A percentile compares a stretch with the other conserved stretches of the same genome.
phyloP scores from a whole-genome alignment of 2,329 filamentous ascomycete species.

The Fusarium stilboides region DNA sequence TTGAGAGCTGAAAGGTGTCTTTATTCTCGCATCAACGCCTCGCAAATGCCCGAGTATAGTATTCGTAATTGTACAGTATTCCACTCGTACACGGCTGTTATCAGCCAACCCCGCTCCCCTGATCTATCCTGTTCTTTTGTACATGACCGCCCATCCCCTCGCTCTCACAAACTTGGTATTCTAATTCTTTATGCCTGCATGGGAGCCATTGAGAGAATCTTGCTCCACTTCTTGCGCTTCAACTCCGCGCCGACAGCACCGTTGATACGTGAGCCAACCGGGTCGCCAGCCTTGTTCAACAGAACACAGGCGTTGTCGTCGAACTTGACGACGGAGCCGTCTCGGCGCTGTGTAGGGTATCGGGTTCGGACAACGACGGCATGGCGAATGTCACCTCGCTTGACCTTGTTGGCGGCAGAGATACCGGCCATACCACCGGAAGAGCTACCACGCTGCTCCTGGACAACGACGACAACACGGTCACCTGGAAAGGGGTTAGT shows the following conservation, averaged over 20 bases:
- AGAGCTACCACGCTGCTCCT: slow-evolving; percentile 90
- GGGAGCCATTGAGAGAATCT: slow-evolving; percentile 95
- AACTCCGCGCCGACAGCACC: slow-evolving; percentile 93
- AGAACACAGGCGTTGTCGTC: slow-evolving; percentile 99
- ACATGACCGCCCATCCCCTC: slow-evolving; percentile 20
- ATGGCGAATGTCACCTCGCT: slow-evolving; percentile 95
- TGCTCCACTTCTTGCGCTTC: slow-evolving; percentile 95
- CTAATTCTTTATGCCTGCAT: slow-evolving; percentile 65
- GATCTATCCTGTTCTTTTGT: slow-evolving; percentile 37
- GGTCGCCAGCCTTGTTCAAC: slow-evolving; percentile 96
- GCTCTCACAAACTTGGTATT: neutral
- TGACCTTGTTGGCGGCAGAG: slow-evolving; percentile 88
- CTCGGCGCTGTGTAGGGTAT: slow-evolving; percentile 88
- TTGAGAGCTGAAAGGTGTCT: slow-evolving; percentile 47
- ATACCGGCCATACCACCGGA: slow-evolving; percentile 80
- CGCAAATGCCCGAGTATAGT: slow-evolving; percentile 53
- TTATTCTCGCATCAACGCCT: slow-evolving; percentile 54
- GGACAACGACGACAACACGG: slow-evolving; percentile 96
- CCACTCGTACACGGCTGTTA: slow-evolving; percentile 46
- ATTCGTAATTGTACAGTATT: slow-evolving; percentile 55
- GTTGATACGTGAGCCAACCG: slow-evolving; percentile 92
- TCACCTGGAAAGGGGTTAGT: slow-evolving; percentile 75
- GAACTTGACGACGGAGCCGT: slow-evolving; percentile 92
- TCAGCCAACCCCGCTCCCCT: slow-evolving; percentile 4
- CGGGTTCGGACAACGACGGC: slow-evolving; percentile 93